phyloP scores from a whole-genome alignment of 2,329 filamentous ascomycete species.

The Trichoderma asperellum region DNA sequence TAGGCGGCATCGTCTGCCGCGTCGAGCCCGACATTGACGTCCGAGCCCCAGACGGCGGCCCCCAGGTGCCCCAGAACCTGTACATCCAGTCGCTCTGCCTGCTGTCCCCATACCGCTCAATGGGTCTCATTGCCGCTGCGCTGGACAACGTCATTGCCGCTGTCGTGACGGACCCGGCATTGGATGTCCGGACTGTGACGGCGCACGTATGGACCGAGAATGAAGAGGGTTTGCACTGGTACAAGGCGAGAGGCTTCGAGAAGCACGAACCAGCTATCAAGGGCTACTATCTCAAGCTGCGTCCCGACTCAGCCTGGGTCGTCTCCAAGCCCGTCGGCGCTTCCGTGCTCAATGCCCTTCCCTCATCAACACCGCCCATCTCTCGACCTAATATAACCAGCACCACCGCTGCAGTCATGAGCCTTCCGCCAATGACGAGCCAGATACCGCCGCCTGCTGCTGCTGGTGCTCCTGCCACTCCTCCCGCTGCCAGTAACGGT shows the following conservation, averaged over 20 bases:
- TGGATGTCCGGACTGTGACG: constrained; percentile 53
- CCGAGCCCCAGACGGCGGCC: constrained; percentile 11
- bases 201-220: constrained; percentile 73
- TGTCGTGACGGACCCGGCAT: constrained; percentile 41
- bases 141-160: constrained; percentile 56
- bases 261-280: constrained; percentile 52
- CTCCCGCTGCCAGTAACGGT: constrained; percentile 2
- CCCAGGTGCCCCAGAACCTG: constrained; percentile 42
- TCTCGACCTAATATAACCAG: constrained; percentile 33
- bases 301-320: constrained; percentile 65
- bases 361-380: constrained; percentile 30
- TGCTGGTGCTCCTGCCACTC: constrained; percentile 22
- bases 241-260: constrained; percentile 60
- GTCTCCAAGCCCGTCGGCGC: constrained; percentile 52
- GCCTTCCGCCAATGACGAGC: constrained; percentile 38
- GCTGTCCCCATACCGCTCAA: constrained; percentile 63
- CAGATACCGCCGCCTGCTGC: constrained; percentile 18
- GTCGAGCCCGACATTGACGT: constrained; percentile 50
- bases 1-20: constrained; percentile 67
- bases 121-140: constrained; percentile 62
- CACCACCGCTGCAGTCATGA: constrained; percentile 40
- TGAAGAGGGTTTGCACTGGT: constrained; percentile 66
- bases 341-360: constrained; percentile 34
- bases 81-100: constrained; percentile 69
- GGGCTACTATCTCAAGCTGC: constrained; percentile 65